A percentile compares a stretch with the other conserved stretches of the same genome.
Conservation (phyloP, 306 rosid species). For the Amphicarpaea edgeworthii region DNA sequence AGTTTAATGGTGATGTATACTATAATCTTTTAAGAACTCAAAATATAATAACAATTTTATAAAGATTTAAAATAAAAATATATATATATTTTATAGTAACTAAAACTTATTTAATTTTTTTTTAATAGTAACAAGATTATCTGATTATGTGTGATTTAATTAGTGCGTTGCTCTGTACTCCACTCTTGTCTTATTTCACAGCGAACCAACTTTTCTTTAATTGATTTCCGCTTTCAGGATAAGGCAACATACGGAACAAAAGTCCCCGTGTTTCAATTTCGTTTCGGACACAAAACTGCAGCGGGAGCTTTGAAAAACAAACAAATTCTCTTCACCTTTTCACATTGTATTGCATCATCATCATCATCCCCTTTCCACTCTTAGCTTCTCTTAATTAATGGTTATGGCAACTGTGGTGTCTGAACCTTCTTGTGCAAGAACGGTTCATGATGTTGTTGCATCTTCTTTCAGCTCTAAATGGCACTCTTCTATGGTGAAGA, state of each 20-base stretch:
- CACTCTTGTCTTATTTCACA: constrained; percentile 36
- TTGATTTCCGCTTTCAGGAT: constrained; percentile 28
- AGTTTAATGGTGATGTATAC: too few species aligned
- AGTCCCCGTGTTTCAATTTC: background rate
- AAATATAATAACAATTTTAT: too few species aligned
- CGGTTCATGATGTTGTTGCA: constrained; percentile 11
- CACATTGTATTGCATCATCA: background rate
- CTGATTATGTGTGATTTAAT: too few species aligned
- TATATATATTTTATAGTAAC: too few species aligned
- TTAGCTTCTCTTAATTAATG: background rate
- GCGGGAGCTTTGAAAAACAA: background rate
- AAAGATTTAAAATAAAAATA: too few species aligned
- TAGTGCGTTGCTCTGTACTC: too few species aligned
- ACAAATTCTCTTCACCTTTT: background rate
- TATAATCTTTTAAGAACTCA: too few species aligned
- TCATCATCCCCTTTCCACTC: background rate
- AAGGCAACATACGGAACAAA: constrained; percentile 20
- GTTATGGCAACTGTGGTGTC: constrained; percentile 49
- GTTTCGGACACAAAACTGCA: background rate
- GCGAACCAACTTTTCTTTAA: background rate
- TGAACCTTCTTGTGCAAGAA: constrained; percentile 50
- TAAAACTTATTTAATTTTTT: too few species aligned
- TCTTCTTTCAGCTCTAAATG: constrained; percentile 51
- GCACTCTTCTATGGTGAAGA: constrained; percentile 40
- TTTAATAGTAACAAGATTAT: too few species aligned